Base-by-base conservation (phyloP, 2,329 filamentous ascomycete genomes). In the Colletotrichum sp. region DNA sequence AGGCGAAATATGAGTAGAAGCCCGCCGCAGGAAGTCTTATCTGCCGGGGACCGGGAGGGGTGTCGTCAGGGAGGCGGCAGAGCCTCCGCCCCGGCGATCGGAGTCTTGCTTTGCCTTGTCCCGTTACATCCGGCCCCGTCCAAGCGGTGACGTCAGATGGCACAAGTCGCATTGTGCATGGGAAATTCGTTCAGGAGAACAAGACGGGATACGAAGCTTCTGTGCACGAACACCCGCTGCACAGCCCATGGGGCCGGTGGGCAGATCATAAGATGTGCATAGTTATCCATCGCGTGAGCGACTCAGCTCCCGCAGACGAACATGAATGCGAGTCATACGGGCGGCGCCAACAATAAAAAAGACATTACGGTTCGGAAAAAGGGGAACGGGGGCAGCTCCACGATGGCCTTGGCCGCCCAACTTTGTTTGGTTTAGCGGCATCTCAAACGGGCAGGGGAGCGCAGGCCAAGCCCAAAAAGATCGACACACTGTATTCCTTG, bases 311-410 rank as follows among this genome's bases (percentile, higher is more conserved):
- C 22, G 32, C 39, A 26, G 13, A 64, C 32, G 16, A 39, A 44
- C 59, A 44, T 22, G 22, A 68, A 26, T 65, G 64, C 73, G 73
- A 75, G 73, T 75, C 73, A 75, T 75, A 32, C n/a, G n/a, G 22
- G 44, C 36, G 65, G 13, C 12, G n/a, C 13, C 26, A 26, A 26
- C 26, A 68, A 75, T 73, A 22, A 73, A 65, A 73, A 75, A 65
- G 70, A 73, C 48, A 75, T 75, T 71, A 13, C 68, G 59, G n/a
- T 71, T 55, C 26, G 26, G 39, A 52, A 65, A 36, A 68, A 64
- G 69, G 70, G 64, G 22, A 73, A 44, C 44, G 36, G 57, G 57
- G 28, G 24, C n/a, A 18, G 32, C 30, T 60, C 64, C 70, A 60
- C 64, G 70, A 68, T 75, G 13, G 44, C 34, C 44, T 68, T 68